phyloP scores from a whole-genome alignment of 202 grass and related monocot genomes.

The Saccharum hybrid region DNA sequence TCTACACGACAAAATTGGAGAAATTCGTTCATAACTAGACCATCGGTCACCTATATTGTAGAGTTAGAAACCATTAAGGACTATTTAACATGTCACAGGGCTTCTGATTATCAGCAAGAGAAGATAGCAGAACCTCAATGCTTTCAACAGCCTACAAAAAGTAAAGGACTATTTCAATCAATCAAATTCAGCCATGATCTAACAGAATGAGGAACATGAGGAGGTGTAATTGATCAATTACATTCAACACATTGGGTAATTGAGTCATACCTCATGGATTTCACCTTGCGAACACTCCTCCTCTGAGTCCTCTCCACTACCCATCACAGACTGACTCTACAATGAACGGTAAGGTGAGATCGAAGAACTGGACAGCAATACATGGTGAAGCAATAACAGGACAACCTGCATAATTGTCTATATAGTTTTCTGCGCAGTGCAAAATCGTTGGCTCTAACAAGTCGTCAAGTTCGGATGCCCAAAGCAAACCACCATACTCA shows the following conservation, averaged over 20 bases:
- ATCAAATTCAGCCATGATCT: background rate
- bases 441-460: background rate
- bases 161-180: background rate
- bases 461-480: background rate
- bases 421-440: background rate
- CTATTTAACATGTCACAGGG: constrained; percentile 1
- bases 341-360: background rate
- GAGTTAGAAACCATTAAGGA: background rate
- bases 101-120: background rate
- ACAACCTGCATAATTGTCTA: background rate
- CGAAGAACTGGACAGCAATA: background rate
- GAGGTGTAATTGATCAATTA: background rate
- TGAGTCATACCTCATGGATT: background rate
- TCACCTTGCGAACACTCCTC: background rate
- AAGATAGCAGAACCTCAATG: background rate
- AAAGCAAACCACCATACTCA: background rate
- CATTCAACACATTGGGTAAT: background rate
- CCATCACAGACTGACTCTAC: background rate
- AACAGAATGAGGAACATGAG: background rate
- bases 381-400: background rate
- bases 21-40: background rate
- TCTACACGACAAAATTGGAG: background rate
- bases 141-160: background rate
- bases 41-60: background rate
- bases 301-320: background rate